Evolutionary conservation across 2,329 filamentous ascomycete species (phyloP).

Genomic region (Fusarium armeniacum): DNA sequence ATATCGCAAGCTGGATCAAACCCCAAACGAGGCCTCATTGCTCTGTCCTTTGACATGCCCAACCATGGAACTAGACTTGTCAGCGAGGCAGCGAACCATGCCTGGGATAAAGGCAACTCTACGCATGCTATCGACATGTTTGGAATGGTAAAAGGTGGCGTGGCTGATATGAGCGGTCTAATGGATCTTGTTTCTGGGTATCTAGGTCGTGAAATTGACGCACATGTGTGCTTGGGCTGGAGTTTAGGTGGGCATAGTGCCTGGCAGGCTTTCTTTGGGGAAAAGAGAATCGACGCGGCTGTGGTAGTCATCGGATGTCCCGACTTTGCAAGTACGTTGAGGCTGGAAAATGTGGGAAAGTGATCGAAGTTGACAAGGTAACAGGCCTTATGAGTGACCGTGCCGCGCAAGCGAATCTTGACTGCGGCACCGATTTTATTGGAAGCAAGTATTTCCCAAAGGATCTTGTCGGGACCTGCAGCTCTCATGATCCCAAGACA

Average conservation of each 20-base stretch:
- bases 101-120: slow-evolving; percentile 84
- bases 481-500: slow-evolving; percentile 79
- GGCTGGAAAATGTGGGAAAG: neutral
- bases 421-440: slow-evolving; percentile 74
- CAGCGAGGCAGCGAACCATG: slow-evolving; percentile 76
- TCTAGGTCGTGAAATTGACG: slow-evolving; percentile 66
- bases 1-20: slow-evolving; percentile 59
- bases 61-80: slow-evolving; percentile 87
- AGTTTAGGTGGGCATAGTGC: slow-evolving; percentile 89
- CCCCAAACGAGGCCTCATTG: slow-evolving; percentile 74
- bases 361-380: neutral
- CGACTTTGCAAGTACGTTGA: slow-evolving; percentile 77
- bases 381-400: slow-evolving; percentile 80
- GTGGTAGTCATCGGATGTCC: slow-evolving; percentile 90
- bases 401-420: slow-evolving; percentile 73
- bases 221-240: slow-evolving; percentile 84
- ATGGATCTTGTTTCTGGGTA: slow-evolving; percentile 85
- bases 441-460: slow-evolving; percentile 83
- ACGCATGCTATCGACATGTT: slow-evolving; percentile 95
- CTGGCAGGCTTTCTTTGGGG: slow-evolving; percentile 85
- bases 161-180: slow-evolving; percentile 79
- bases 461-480: slow-evolving; percentile 73
- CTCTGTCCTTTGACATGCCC: slow-evolving; percentile 89
- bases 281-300: slow-evolving; percentile 82
- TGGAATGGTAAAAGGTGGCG: slow-evolving; percentile 78